A percentile compares a stretch with the other conserved stretches of the same genome.
Conservation (phyloP, 1,284 basidiomycete species). For the Heterobasidion parviporum region DNA sequence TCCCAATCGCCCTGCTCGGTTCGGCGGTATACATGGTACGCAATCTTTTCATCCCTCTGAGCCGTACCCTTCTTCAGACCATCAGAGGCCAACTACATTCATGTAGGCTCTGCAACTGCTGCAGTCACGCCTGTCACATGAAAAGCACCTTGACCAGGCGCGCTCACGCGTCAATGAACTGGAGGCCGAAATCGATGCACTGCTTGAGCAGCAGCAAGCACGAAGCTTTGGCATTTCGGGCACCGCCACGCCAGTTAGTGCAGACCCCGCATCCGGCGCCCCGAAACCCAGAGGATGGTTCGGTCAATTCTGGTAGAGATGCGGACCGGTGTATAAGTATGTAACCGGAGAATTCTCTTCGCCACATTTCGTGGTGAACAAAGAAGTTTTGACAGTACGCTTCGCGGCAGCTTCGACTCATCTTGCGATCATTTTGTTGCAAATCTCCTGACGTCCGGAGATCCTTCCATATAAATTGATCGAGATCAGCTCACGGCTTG, state of each 20-base stretch:
- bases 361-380: neutral
- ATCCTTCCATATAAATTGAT: neutral
- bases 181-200: conserved; percentile 49
- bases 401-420: neutral
- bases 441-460: neutral
- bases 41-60: conserved; percentile 2
- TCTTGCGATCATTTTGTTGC: neutral
- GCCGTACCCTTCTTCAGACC: neutral
- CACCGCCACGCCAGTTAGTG: neutral
- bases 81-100: neutral
- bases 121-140: conserved; percentile 55
- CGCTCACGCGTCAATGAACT: conserved; percentile 39
- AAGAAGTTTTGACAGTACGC: neutral
- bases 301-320: conserved; percentile 1
- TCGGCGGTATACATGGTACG: conserved; percentile 70
- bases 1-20: conserved; percentile 67
- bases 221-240: neutral
- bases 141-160: conserved; percentile 61
- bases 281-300: conserved; percentile 5
- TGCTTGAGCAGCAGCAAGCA: conserved; percentile 11
- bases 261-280: neutral
- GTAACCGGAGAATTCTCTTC: neutral
- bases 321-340: neutral
- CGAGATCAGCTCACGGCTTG: neutral
- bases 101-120: conserved; percentile 53